Evolutionary conservation across 2,329 filamentous ascomycete genomes (phyloP).

Genomic region (Chrysoporthe austroafricana): DNA sequence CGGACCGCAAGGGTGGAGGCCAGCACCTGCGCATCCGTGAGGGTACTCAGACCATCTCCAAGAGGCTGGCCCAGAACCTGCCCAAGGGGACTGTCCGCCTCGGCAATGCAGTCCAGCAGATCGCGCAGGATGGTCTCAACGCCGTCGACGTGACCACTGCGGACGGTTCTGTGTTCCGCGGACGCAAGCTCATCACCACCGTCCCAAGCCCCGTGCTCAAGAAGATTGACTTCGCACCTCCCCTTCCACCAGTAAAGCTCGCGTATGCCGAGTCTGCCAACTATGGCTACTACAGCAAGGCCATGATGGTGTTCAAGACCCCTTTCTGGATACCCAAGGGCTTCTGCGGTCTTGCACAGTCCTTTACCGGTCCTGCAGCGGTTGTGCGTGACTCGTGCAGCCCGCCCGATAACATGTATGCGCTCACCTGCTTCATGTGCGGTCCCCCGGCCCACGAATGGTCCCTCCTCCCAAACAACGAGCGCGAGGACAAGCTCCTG

Average conservation of each 20-base stretch:
- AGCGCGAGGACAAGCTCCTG: constrained; percentile 32
- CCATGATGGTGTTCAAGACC: too few species aligned
- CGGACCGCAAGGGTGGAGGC: constrained; percentile 55
- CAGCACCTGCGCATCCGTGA: constrained; percentile 54
- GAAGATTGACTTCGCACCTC: constrained; percentile 51
- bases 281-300: too few species aligned
- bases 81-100: constrained; percentile 36
- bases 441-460: constrained; percentile 42
- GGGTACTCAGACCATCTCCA: constrained; percentile 49
- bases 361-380: constrained; percentile 49
- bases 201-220: constrained; percentile 51
- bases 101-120: constrained; percentile 36
- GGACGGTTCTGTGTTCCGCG: constrained; percentile 37
- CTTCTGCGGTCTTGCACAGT: constrained; percentile 50
- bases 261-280: too few species aligned
- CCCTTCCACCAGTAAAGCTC: constrained; percentile 46
- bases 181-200: constrained; percentile 51
- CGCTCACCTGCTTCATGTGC: constrained; percentile 46
- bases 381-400: constrained; percentile 50
- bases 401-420: constrained; percentile 36
- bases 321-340: constrained; percentile 32
- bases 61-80: constrained; percentile 42
- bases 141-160: constrained; percentile 33
- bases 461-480: constrained; percentile 32
- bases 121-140: constrained; percentile 35